Conservation (phyloP, 1,284 basidiomycete genomes). For the Pterula multifida region DNA sequence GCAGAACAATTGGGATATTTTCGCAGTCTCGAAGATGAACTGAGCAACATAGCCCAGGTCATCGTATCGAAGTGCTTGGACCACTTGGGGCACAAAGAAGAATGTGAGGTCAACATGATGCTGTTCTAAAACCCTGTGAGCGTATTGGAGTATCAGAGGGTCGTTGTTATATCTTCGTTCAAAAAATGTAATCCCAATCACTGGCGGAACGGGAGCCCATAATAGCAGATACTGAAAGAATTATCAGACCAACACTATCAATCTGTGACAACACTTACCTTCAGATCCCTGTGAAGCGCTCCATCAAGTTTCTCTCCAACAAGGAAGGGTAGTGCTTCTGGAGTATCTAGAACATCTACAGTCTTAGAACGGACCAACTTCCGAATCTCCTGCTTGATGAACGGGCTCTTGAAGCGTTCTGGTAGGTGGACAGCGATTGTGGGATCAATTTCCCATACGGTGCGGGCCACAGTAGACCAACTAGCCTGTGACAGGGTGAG, state of each 20-base stretch:
- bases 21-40: constrained; percentile 96
- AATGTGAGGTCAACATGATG: constrained; percentile 94
- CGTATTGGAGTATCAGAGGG: constrained; percentile 88
- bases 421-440: constrained; percentile 73
- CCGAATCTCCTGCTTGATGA: constrained; percentile 59
- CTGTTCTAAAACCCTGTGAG: constrained; percentile 89
- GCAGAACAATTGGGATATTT: constrained; percentile 96
- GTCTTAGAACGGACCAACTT: constrained; percentile 70
- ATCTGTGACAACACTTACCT: constrained; percentile 32
- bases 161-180: constrained; percentile 77
- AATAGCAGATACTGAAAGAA: constrained; percentile 62
- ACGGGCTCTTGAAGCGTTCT: constrained; percentile 73
- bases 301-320: constrained; percentile 62
- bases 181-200: constrained; percentile 81
- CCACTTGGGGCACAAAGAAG: constrained; percentile 99
- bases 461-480: constrained; percentile 61
- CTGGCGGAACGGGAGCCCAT: constrained; percentile 85
- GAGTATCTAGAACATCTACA: constrained; percentile 56
- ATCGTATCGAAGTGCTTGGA: constrained; percentile 88
- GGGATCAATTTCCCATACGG: constrained; percentile 78
- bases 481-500: constrained; percentile 32
- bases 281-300: constrained; percentile 52
- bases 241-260: constrained; percentile 7
- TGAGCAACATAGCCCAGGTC: constrained; percentile 86
- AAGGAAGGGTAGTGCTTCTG: constrained; percentile 75